Conservation (phyloP, 768 basidiomycete genomes). For the Naganishia friedmannii region DNA sequence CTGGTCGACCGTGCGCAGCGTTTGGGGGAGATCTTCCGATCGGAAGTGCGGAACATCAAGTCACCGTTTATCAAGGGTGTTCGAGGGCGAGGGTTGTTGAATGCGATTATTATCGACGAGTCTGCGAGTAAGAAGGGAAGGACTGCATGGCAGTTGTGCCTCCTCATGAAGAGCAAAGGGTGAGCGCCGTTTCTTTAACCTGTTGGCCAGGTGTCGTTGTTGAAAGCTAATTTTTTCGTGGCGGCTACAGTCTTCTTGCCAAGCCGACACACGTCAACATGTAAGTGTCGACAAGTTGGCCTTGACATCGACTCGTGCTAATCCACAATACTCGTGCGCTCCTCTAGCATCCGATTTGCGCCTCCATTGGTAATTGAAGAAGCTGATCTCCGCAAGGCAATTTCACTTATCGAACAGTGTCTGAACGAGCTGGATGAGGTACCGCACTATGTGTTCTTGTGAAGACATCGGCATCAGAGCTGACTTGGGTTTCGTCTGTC, state of each 20-base stretch:
- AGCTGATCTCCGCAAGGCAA: slow-evolving; percentile 70
- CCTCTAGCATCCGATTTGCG: slow-evolving; percentile 81
- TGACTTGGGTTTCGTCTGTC: background rate
- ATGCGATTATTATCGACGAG: slow-evolving; percentile 92
- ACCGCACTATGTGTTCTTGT: background rate
- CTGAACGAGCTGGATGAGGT: slow-evolving; percentile 78
- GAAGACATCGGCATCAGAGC: too few relatives aligned
- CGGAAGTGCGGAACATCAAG: slow-evolving; percentile 52
- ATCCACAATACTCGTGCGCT: background rate
- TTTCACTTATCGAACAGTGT: slow-evolving; percentile 71
- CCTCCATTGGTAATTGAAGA: slow-evolving; percentile 94
- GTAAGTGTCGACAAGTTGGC: slow-evolving; percentile 57
- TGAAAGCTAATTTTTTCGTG: too few relatives aligned
- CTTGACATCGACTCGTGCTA: background rate
- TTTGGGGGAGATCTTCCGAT: slow-evolving; percentile 79
- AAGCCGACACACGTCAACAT: slow-evolving; percentile 96
- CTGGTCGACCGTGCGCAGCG: slow-evolving; percentile 73
- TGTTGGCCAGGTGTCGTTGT: background rate
- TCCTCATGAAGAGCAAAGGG: slow-evolving; percentile 84
- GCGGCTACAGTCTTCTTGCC: slow-evolving; percentile 66
- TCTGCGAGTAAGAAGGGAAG: slow-evolving; percentile 68
- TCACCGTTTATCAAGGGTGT: slow-evolving; percentile 70
- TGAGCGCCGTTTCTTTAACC: slow-evolving; percentile 17
- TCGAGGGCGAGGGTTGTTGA: slow-evolving; percentile 81
- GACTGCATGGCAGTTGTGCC: slow-evolving; percentile 92